Base-by-base conservation (phyloP, 768 basidiomycete species). In the Termitomyces sp. region DNA sequence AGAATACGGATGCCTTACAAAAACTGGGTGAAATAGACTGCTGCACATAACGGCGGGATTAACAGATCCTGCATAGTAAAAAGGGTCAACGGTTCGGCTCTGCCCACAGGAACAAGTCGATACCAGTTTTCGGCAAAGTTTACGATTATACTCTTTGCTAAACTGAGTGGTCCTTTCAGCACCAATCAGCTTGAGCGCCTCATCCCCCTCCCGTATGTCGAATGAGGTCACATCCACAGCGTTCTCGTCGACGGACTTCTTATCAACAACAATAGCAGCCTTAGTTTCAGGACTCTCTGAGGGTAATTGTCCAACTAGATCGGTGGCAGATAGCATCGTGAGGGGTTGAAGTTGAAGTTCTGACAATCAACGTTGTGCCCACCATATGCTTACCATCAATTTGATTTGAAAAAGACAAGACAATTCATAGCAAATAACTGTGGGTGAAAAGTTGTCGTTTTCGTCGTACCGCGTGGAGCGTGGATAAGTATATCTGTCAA, bases 11-110 rank as follows among this genome's bases (percentile, higher is more conserved):
- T 15, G 7, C 57, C 80, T 50, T 62, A 86, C 82, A 86, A 63
- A 60, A 80, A 86, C 60, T 87, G 83, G 0, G 81, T 83, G 63
- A 87, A 87, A 66, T 86, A 87, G 12, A 86, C 84, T 3, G 83
- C 81, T 1, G 84, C 83, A 58, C 79, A 80, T 13, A 84, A 66
- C 3, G 82, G 77, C 1, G 80, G 79, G 44, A 84, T 83, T 40
- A 81, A 57, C 2, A 70, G 50, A 61, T 84, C 83, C 81, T 82
- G 7, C 3, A 16, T 35, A 50, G 1, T 32, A 33, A 7, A 22
- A 33, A 23, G 48, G 27, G 39, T 39, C 23, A 25, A 40, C 5
- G 9, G 2, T 5, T 7, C n/a, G n/a, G n/a, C n/a, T n/a, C n/a
- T n/a, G n/a, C n/a, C n/a, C n/a, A n/a, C n/a, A n/a, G n/a, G n/a